A percentile compares a stretch with the other conserved stretches of the same genome.
Conservation (phyloP, 306 rosid species). For the Rosa rugosa region DNA sequence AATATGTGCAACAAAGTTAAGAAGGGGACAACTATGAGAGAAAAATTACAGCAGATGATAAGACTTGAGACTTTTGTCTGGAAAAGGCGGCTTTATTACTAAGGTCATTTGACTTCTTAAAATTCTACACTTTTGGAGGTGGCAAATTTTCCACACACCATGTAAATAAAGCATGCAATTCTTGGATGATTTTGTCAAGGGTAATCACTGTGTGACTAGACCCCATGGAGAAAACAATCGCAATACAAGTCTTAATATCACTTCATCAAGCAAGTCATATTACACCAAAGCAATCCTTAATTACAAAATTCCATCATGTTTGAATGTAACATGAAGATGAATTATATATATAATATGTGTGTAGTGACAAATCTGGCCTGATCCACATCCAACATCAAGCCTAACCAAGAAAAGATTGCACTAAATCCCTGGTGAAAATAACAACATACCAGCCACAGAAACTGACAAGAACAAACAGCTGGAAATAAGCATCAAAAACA, state of each 20-base stretch:
- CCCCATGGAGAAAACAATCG: neutral
- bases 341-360: neutral
- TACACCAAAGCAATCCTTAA: neutral
- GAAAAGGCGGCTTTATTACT: neutral
- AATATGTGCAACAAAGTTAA: slow-evolving; percentile 18
- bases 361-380: neutral
- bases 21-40: neutral
- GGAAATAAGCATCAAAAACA: neutral
- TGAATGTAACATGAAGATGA: neutral
- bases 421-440: neutral
- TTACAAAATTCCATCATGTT: neutral
- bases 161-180: neutral
- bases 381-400: slow-evolving; percentile 3
- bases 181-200: neutral
- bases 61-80: neutral
- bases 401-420: slow-evolving; percentile 3
- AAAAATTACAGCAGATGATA: neutral
- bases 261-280: slow-evolving; percentile 3
- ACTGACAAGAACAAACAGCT: slow-evolving; percentile 5
- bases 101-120: neutral
- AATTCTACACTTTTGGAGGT: neutral
- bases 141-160: neutral
- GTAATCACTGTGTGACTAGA: neutral
- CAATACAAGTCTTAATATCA: neutral
- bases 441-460: slow-evolving; percentile 2